These are phyloP conservation scores for Massariosphaeria phaeospora DNA, from an alignment of 495 filamentous ascomycete species.

Conservation along the genomic window DNA sequence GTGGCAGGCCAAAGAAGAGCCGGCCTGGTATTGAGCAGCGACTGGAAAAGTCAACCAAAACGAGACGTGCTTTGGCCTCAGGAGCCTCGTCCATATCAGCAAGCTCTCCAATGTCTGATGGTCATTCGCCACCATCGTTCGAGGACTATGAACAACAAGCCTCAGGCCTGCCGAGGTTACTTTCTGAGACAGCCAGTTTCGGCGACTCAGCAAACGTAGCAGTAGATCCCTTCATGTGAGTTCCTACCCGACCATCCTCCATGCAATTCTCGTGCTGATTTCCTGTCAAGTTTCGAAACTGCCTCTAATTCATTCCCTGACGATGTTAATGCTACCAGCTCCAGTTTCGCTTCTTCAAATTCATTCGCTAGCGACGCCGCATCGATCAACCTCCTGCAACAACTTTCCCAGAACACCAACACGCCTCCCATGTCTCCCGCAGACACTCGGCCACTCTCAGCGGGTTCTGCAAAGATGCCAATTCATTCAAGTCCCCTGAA, in stretches of 20 bases:
- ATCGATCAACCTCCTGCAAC: conserved; percentile 24
- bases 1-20: conserved; percentile 43
- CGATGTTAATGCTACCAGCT: conserved; percentile 1
- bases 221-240: conserved; percentile 30
- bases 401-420: conserved; percentile 25
- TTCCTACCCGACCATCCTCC: neutral
- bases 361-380: conserved; percentile 18
- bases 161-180: neutral
- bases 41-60: conserved; percentile 35
- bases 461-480: conserved; percentile 1
- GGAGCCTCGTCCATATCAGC: conserved; percentile 27
- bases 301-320: conserved; percentile 18
- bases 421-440: conserved; percentile 33
- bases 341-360: conserved; percentile 20
- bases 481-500: conserved; percentile 3
- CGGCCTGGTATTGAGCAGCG: conserved; percentile 39
- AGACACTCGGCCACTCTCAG: conserved; percentile 9
- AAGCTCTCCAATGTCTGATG: conserved; percentile 23
- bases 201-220: conserved; percentile 20
- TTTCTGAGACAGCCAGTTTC: conserved; percentile 21
- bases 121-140: conserved; percentile 17
- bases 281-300: conserved; percentile 14
- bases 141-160: conserved; percentile 8
- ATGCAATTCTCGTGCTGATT: neutral
- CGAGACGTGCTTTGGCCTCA: conserved; percentile 25